These are phyloP conservation scores for Hypoxylon sp. DNA, from an alignment of 2,329 filamentous ascomycete genomes.

Conservation along the genomic window DNA sequence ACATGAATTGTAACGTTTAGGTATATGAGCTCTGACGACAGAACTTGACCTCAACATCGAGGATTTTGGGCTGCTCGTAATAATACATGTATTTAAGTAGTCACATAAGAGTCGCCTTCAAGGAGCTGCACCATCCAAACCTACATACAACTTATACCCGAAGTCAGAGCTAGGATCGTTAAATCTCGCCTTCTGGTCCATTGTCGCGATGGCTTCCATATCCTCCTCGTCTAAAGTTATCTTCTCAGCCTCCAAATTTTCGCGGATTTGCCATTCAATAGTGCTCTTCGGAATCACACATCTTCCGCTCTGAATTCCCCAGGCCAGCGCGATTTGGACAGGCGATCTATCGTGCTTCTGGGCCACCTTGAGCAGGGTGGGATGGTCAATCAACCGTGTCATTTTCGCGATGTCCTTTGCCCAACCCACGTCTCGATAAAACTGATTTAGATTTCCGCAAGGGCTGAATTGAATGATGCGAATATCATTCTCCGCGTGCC, in stretches of 20 bases:
- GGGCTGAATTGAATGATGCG: slow-evolving; percentile 53
- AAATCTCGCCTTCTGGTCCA: slow-evolving; percentile 43
- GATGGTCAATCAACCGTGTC: slow-evolving; percentile 48
- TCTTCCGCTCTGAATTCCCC: slow-evolving; percentile 55
- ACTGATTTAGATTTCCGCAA: slow-evolving; percentile 55
- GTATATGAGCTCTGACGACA: background rate
- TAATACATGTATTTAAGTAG: background rate
- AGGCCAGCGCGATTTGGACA: slow-evolving; percentile 55
- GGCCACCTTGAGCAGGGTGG: background rate
- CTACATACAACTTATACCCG: slow-evolving; percentile 44
- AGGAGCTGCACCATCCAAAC: slow-evolving; percentile 28
- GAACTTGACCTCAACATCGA: background rate
- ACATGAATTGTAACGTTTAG: background rate
- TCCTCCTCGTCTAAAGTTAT: slow-evolving; percentile 31
- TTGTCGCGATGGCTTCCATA: slow-evolving; percentile 30
- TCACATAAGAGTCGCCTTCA: background rate
- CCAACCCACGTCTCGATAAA: slow-evolving; percentile 52
- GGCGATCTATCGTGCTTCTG: slow-evolving; percentile 29
- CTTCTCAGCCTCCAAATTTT: slow-evolving; percentile 37
- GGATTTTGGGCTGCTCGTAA: background rate
- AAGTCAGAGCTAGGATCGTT: slow-evolving; percentile 49
- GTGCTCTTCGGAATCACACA: slow-evolving; percentile 58
- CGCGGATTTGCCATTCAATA: slow-evolving; percentile 46
- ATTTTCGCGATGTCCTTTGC: slow-evolving; percentile 53
- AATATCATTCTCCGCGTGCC: slow-evolving; percentile 42